Evolutionary conservation across 305 asterid species (phyloP).

Genomic region (Petunia hybrid): DNA sequence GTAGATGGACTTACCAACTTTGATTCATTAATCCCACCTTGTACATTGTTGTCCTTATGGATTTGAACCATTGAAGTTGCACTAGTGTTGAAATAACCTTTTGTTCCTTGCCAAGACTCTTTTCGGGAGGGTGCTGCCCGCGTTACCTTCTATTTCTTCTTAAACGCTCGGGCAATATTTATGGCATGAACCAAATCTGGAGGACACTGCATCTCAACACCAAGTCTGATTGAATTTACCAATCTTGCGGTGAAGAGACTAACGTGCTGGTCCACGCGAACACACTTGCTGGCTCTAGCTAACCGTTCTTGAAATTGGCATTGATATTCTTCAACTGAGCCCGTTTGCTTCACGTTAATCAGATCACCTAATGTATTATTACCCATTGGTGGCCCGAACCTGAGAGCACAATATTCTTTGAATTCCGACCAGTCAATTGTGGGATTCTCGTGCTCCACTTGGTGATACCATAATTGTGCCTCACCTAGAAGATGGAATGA

Average conservation of each 20-base stretch:
- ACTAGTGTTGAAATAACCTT: background rate
- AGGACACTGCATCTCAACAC: background rate
- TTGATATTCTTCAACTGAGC: background rate
- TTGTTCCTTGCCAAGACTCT: background rate
- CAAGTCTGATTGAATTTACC: background rate
- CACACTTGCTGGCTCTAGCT: background rate
- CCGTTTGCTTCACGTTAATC: background rate
- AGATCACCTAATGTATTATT: background rate
- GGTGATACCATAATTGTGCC: background rate
- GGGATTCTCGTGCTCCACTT: background rate
- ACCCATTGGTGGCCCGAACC: background rate
- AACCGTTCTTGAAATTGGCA: background rate
- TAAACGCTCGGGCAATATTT: background rate
- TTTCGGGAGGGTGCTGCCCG: no score
- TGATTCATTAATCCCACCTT: no score
- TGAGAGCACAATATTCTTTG: background rate
- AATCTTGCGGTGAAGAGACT: background rate
- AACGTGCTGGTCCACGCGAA: background rate
- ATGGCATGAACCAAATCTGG: background rate
- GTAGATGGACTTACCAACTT: no score
- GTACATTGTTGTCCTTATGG: background rate
- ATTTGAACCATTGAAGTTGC: background rate
- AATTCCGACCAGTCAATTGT: no score
- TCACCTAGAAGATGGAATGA: background rate
- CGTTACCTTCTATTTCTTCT: no score